Conservation (phyloP, 257 asterid species). For the Gentiana straminea region DNA sequence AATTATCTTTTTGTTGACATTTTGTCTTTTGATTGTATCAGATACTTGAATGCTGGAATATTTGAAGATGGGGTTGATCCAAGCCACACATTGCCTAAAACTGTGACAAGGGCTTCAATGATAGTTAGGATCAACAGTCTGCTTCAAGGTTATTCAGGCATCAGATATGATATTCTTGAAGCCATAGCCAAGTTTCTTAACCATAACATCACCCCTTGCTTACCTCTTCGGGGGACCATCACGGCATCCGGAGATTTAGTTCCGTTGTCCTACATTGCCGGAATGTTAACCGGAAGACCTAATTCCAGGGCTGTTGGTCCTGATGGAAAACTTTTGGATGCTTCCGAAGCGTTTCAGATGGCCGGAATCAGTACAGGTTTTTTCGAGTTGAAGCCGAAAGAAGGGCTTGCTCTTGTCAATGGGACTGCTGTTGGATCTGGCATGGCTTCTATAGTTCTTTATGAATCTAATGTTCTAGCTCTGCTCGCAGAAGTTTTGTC, state of each 20-base stretch:
- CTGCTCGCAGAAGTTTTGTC: constrained; percentile 21
- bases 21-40: too few relatives aligned
- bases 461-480: constrained; percentile 19
- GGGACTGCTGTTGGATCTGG: constrained; percentile 30
- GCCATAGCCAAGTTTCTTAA: constrained; percentile 20
- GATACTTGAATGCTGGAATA: too few relatives aligned
- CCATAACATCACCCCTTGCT: constrained; percentile 21
- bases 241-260: constrained; percentile 22
- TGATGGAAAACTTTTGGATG: constrained; percentile 14
- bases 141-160: constrained; percentile 27
- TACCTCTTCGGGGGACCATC: constrained; percentile 27
- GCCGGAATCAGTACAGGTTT: constrained; percentile 15
- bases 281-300: constrained; percentile 18
- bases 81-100: too few relatives aligned
- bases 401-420: constrained; percentile 24
- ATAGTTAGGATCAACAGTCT: constrained; percentile 17
- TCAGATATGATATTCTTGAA: constrained; percentile 22
- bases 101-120: too few relatives aligned
- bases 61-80: too few relatives aligned
- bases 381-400: constrained; percentile 19
- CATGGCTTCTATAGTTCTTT: constrained; percentile 22
- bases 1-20: too few relatives aligned
- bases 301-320: constrained; percentile 24
- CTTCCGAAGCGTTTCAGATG: constrained; percentile 15
- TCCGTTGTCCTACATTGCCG: constrained; percentile 24